phyloP scores from a whole-genome alignment of 208 protist genomes.

The Trichomonas gallinae region DNA sequence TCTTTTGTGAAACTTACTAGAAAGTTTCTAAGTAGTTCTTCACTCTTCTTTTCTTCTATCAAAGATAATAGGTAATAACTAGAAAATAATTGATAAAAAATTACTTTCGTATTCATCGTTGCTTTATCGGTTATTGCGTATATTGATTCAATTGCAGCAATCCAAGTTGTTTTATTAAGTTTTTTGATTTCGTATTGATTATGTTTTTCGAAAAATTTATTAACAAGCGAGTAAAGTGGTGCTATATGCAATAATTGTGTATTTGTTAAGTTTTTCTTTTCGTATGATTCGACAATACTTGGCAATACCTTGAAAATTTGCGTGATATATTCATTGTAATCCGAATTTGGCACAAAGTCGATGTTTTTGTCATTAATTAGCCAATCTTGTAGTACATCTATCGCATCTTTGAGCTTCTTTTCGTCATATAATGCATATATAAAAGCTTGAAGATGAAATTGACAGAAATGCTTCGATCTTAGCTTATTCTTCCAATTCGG shows the following conservation, averaged over 20 bases:
- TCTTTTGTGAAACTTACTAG: background rate
- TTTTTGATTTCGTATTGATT: background rate
- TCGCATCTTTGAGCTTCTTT: background rate
- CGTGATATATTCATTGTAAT: background rate
- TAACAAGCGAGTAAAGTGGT: background rate
- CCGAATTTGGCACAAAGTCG: background rate
- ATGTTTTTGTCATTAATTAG: background rate
- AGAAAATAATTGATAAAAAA: background rate
- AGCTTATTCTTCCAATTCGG: background rate
- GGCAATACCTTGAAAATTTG: background rate
- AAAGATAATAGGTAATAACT: background rate
- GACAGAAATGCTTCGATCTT: background rate
- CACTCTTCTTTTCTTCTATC: background rate
- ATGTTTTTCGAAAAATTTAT: background rate
- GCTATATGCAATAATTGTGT: background rate
- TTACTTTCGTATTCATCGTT: background rate
- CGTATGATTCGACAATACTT: background rate
- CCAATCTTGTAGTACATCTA: background rate
- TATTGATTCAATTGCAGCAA: background rate
- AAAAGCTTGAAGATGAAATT: background rate
- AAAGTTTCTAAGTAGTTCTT: background rate
- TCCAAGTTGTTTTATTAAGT: background rate
- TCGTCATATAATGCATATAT: background rate
- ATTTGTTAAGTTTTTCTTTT: background rate
- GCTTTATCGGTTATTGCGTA: background rate